Evolutionary conservation across 2,329 filamentous ascomycete species (phyloP).

Genomic region (Colletotrichum truncatum): DNA sequence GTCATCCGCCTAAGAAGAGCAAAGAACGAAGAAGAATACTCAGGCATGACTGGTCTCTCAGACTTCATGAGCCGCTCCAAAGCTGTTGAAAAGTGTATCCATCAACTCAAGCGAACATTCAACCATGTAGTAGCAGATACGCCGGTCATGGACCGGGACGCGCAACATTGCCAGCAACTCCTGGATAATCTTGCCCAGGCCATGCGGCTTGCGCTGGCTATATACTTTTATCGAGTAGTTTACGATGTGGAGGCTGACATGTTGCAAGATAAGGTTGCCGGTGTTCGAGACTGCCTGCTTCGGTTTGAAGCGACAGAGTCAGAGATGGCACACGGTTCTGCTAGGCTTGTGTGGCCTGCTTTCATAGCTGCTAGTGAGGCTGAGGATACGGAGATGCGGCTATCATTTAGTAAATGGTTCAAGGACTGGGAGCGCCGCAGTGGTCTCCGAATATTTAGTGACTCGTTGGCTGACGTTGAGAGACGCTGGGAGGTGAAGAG

Average conservation of each 20-base stretch:
- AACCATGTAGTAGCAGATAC: not conserved
- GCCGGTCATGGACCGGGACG: not conserved
- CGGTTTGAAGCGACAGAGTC: conserved; percentile 36
- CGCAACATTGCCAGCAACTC: conserved; percentile 15
- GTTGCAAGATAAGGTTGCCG: conserved; percentile 43
- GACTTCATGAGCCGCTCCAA: conserved; percentile 44
- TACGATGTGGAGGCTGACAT: conserved; percentile 46
- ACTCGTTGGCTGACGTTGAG: conserved; percentile 36
- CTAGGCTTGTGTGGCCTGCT: conserved; percentile 47
- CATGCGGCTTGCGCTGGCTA: conserved; percentile 44
- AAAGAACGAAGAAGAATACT: conserved; percentile 40
- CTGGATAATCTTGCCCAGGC: conserved; percentile 42
- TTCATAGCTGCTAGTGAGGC: conserved; percentile 49
- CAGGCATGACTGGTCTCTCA: conserved; percentile 29
- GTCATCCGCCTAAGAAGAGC: conserved; percentile 47
- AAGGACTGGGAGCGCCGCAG: conserved; percentile 36
- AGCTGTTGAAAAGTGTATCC: conserved; percentile 42
- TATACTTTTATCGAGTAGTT: conserved; percentile 50
- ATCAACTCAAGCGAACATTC: conserved; percentile 25
- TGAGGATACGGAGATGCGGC: conserved; percentile 39
- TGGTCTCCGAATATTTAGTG: conserved; percentile 42
- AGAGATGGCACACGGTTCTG: conserved; percentile 36
- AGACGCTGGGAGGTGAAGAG: conserved; percentile 41
- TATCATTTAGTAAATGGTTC: conserved; percentile 45
- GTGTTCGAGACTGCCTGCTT: conserved; percentile 42